phyloP scores from a whole-genome alignment of 2,329 filamentous ascomycete genomes.

The Stenocarpella maydis region DNA sequence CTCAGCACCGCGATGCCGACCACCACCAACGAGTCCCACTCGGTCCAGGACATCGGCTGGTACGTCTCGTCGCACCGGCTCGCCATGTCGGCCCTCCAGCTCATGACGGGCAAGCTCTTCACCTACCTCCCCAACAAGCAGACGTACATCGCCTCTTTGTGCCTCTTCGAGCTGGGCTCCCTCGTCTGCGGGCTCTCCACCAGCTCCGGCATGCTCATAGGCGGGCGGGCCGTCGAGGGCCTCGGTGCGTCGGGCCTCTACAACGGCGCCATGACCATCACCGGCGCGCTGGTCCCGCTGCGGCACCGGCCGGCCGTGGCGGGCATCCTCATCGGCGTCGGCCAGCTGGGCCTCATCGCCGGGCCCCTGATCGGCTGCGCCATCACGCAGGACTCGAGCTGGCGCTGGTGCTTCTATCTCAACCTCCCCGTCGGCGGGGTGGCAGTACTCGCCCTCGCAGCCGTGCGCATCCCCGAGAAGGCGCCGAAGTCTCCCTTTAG shows the following conservation, averaged over 20 bases:
- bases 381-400: slow-evolving; percentile 40
- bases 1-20: slow-evolving; percentile 41
- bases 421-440: slow-evolving; percentile 45
- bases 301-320: slow-evolving; percentile 48
- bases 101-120: slow-evolving; percentile 45
- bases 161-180: slow-evolving; percentile 55
- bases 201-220: slow-evolving; percentile 28
- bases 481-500: slow-evolving; percentile 19
- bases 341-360: slow-evolving; percentile 37
- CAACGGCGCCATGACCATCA: slow-evolving; percentile 40
- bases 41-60: slow-evolving; percentile 52
- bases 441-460: slow-evolving; percentile 9
- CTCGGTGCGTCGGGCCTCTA: slow-evolving; percentile 30
- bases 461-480: slow-evolving; percentile 45
- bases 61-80: slow-evolving; percentile 49
- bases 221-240: slow-evolving; percentile 28
- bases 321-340: slow-evolving; percentile 39
- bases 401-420: slow-evolving; percentile 46
- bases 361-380: slow-evolving; percentile 33
- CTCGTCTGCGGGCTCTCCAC: slow-evolving; percentile 45
- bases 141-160: slow-evolving; percentile 45
- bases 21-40: slow-evolving; percentile 44
- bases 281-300: slow-evolving; percentile 48
- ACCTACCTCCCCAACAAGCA: slow-evolving; percentile 46
- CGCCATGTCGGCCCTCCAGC: slow-evolving; percentile 42